phyloP scores from a whole-genome alignment of 2,329 filamentous ascomycete species.

The Fusarium abutilonis region DNA sequence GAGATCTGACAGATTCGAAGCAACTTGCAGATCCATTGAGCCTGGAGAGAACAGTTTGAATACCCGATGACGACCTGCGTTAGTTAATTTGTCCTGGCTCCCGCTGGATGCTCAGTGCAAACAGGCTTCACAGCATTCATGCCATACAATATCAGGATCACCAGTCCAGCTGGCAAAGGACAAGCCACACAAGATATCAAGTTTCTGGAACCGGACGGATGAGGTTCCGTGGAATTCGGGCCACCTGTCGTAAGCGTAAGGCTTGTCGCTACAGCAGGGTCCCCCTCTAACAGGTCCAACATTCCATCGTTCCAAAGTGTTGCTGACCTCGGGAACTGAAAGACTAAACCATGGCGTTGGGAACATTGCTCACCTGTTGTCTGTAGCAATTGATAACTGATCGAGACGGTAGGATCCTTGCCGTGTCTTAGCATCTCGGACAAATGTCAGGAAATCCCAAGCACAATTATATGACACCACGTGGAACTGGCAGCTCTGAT shows the following conservation, averaged over 20 bases:
- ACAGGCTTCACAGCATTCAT: background rate
- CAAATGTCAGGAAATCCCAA: conserved; percentile 12
- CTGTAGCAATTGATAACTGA: conserved; percentile 10
- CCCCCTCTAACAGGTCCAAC: conserved; percentile 30
- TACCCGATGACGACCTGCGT: background rate
- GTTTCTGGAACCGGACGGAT: conserved; percentile 17
- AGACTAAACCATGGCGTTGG: conserved; percentile 34
- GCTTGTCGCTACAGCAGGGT: conserved; percentile 33
- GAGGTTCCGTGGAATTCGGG: conserved; percentile 23
- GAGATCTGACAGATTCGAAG: background rate
- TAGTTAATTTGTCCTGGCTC: conserved; percentile 2
- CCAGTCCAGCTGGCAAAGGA: conserved; percentile 14
- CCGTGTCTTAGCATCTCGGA: background rate
- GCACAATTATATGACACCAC: conserved; percentile 37
- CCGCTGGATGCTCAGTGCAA: background rate
- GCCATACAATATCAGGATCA: conserved; percentile 4
- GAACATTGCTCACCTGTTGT: conserved; percentile 11
- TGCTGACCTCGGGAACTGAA: conserved; percentile 41
- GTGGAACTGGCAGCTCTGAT: conserved; percentile 32
- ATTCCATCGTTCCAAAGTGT: conserved; percentile 34
- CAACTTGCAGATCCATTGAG: background rate
- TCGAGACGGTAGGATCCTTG: conserved; percentile 24
- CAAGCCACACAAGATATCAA: conserved; percentile 32
- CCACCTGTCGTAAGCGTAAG: conserved; percentile 25
- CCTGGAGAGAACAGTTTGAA: background rate